Evolutionary conservation across 2,329 filamentous ascomycete species (phyloP), one percentile per base, ranked within the genome.

Genomic region (Alternaria ventricosa): DNA sequence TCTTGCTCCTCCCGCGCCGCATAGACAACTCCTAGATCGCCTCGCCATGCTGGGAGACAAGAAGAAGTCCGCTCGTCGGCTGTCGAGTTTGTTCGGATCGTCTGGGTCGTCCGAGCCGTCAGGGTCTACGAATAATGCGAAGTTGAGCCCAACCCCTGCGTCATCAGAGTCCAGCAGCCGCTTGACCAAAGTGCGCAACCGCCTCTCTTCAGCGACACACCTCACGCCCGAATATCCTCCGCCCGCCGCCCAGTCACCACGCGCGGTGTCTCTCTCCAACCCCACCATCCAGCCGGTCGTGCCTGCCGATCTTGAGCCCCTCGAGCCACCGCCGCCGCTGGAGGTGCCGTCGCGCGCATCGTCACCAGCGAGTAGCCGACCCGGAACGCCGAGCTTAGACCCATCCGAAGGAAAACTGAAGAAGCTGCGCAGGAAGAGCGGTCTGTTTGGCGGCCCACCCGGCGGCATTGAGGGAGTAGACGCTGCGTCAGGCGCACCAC

Each of bases 401-500:
- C 43, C 61, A 13, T 64, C 64, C 13, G 74, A 74, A 33, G 66
- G 66, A 0, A 71, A 68, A 18, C 53, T 72, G 46, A 78, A 76
- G 69, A 80, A 79, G 62, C 64, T 75, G 55, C 74, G 75, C 66
- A 70, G 79, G 57, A 78, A 71, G 60, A 80, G 77, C 60, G 74
- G 66, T 25, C 57, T 81, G 11, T 79, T 80, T 64, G 75, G 75
- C 9, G 66, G 71, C 30, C 50, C 68, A 56, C 47, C 66, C 11
- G 28, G 28, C 15, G 49, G 49, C 49, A 33, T 51, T 33, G 49
- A 51, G 49, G 49, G 49, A 67, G 57, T 65, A 22, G 36, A 64
- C 65, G 76, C 72, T 61, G 68, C 76, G 57, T 71, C 76, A 50
- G 59, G 60, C 18, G 55, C 47, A 36, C 47, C 65, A n/a, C 45